Evolutionary conservation across 2,329 filamentous ascomycete species (phyloP).

Genomic region (Pseudogymnoascus sp.): DNA sequence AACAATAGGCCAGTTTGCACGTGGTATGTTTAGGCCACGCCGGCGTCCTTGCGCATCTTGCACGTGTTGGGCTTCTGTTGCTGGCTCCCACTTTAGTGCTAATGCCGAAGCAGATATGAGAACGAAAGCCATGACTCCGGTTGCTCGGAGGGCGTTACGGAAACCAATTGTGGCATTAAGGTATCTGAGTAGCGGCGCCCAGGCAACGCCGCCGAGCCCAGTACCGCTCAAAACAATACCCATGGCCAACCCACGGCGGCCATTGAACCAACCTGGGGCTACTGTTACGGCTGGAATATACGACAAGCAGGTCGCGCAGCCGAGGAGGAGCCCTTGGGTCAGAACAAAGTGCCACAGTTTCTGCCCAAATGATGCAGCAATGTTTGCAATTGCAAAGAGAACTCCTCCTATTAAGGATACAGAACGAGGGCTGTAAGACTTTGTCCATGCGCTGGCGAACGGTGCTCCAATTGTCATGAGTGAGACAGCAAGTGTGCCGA

Average conservation of each 20-base stretch:
- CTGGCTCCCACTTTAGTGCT: constrained; percentile 13
- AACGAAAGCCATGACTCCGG: constrained; percentile 26
- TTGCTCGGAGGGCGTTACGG: constrained; percentile 31
- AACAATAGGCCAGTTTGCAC: constrained; percentile 30
- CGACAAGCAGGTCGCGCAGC: constrained; percentile 31
- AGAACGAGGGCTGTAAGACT: constrained; percentile 27
- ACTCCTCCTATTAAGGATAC: constrained; percentile 27
- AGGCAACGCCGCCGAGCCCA: constrained; percentile 32
- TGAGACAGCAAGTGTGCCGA: constrained; percentile 30
- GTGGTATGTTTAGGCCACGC: constrained; percentile 19
- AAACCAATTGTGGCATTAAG: constrained; percentile 26
- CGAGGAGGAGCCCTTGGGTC: constrained; percentile 31
- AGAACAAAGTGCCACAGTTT: constrained; percentile 21
- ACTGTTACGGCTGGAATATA: constrained; percentile 34
- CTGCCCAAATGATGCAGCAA: constrained; percentile 30
- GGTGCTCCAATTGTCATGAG: constrained; percentile 31
- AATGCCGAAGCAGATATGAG: constrained; percentile 20
- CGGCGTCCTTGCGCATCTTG: constrained; percentile 5
- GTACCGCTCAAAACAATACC: constrained; percentile 32
- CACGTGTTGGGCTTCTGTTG: constrained; percentile 4
- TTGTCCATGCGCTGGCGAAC: constrained; percentile 29
- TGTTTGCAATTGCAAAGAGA: constrained; percentile 27
- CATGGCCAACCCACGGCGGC: constrained; percentile 31
- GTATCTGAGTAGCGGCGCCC: constrained; percentile 21
- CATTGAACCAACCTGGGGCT: constrained; percentile 32